Evolutionary conservation across 768 basidiomycete species (phyloP).

Genomic region (Boletus subparvulus): DNA sequence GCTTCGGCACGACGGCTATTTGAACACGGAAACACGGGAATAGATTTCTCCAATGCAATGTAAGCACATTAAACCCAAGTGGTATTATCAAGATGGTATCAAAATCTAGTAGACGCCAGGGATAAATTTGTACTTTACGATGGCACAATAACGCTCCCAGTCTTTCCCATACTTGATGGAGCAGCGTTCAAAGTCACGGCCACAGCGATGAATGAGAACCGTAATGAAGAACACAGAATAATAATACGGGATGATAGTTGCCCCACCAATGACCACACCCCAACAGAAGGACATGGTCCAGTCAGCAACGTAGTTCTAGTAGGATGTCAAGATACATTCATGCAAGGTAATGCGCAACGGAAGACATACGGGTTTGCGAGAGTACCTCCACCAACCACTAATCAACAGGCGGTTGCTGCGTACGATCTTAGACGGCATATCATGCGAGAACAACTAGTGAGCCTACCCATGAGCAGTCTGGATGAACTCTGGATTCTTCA

Average conservation of each 20-base stretch:
- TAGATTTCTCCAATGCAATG: neutral
- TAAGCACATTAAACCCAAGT: conserved; percentile 1
- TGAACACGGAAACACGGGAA: neutral
- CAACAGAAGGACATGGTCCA: conserved; percentile 84
- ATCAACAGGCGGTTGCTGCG: conserved; percentile 86
- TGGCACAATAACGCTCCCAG: conserved; percentile 85
- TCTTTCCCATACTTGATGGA: conserved; percentile 91
- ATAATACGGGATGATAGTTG: conserved; percentile 89
- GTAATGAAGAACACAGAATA: conserved; percentile 96
- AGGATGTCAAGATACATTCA: neutral
- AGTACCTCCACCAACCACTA: conserved; percentile 92
- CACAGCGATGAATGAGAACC: conserved; percentile 87
- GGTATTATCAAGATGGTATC: conserved; percentile 15
- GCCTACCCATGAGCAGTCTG: conserved; percentile 89
- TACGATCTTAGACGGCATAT: conserved; percentile 8
- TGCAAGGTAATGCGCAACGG: neutral
- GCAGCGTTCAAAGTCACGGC: conserved; percentile 95
- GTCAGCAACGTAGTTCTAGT: conserved; percentile 90
- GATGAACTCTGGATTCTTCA: conserved; percentile 87
- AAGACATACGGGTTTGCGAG: conserved; percentile 80
- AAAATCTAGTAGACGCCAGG: conserved; percentile 71
- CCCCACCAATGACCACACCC: conserved; percentile 75
- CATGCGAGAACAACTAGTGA: neutral
- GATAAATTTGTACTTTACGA: conserved; percentile 91
- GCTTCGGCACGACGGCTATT: conserved; percentile 1